Conservation (phyloP, 345 rosid genomes). For the Dovyalis caffra region DNA sequence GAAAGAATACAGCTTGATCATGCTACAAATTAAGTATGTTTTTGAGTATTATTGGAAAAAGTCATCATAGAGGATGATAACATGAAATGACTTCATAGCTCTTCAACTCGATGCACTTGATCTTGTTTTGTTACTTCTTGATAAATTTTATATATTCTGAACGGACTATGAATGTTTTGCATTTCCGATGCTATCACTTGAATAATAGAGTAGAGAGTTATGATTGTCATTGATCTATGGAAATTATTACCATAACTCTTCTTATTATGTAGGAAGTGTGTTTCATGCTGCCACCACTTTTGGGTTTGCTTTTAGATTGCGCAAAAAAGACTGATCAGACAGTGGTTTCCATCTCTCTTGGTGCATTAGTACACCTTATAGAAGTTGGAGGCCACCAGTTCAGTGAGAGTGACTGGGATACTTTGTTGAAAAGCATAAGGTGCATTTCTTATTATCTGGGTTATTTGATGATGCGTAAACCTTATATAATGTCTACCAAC, state of each 20-base stretch:
- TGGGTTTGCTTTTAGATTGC: constrained; percentile 90
- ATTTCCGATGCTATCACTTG: background rate
- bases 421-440: constrained; percentile 96
- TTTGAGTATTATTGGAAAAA: background rate
- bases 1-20: too few species aligned
- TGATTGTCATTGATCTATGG: constrained; percentile 1
- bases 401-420: constrained; percentile 94
- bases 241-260: constrained; percentile 21
- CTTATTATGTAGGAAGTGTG: constrained; percentile 75
- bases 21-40: background rate
- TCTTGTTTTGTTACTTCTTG: too few species aligned
- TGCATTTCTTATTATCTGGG: constrained; percentile 23
- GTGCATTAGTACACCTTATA: constrained; percentile 95
- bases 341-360: constrained; percentile 92
- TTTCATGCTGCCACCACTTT: constrained; percentile 95
- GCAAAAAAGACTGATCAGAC: constrained; percentile 97
- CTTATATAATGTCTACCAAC: background rate
- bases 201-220: background rate
- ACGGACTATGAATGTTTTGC: background rate
- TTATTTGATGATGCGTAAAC: background rate
- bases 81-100: too few species aligned
- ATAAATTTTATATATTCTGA: too few species aligned
- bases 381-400: constrained; percentile 99
- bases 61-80: background rate
- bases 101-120: too few species aligned